Evolutionary conservation across 2,329 filamentous ascomycete species (phyloP), one percentile per base, ranked within the genome.

Genomic region (Orbilia ellipsospora): DNA sequence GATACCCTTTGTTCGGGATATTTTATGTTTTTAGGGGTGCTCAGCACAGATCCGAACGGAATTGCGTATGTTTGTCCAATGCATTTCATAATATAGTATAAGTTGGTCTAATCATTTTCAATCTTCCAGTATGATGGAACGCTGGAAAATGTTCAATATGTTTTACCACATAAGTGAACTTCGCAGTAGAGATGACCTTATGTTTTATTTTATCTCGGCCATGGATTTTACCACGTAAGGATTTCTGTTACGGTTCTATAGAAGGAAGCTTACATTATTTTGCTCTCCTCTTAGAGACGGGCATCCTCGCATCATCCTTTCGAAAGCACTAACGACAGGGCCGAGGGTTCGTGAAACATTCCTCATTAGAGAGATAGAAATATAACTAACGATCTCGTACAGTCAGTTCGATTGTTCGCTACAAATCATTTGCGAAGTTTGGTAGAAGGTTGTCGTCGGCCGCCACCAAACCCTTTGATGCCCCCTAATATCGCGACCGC

Each of bases 71-170:
- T 76, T 23, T 42, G 40, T 4, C 48, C 8, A 13, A 23, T 20
- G 10, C 1, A 12, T 40, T 15, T 36, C 31, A 13, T 18, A 3
- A 18, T n/a, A 4, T 48, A 44, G 1, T 15, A 12, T 20, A 10
- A 7, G 12, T 44, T 69, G 68, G 63, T 16, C 23, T 36, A 36
- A 36, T 10, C 5, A 36, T 8, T 23, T 48, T 16, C 16, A 8
- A 36, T 4, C 4, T 16, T 13, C 23, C 31, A 79, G 78, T 76
- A 94, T 99, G 84, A 88, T 99, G 80, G 94, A 98, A 81, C 87
- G 93, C 79, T 98, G 95, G 94, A 92, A 93, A 79, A 96, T 99
- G 87, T 94, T 97, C 83, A 98, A 98, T 82, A 99, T 99, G 93
- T 96, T 98, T 86, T 99, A 99, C 81, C 95, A 98, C 82, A 97